Evolutionary conservation across 306 rosid genomes (phyloP), one percentile per base, ranked within the genome.

Genomic region (Fragaria ananassa): DNA sequence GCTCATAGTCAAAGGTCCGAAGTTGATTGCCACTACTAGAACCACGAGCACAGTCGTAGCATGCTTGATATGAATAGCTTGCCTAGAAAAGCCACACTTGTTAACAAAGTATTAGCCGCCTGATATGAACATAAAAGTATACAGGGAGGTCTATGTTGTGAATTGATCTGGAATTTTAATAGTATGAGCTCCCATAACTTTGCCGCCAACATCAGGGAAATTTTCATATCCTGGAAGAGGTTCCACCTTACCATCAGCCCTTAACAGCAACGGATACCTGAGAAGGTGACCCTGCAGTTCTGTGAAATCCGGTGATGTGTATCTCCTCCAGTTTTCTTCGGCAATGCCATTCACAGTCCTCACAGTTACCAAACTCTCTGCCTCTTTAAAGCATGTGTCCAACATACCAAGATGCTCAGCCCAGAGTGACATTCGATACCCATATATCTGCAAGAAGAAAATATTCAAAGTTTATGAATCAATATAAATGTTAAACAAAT

Each of bases 381-480:
- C 89, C 67, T 92, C 93, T 71, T 83, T 56, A 51, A 88, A 92
- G 76, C 81, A 68, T 21, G 80, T 39, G 37, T 86, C 88, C 53
- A 83, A 27, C 83, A 6, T 31, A 50, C 80, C 99, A 41, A 95
- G 93, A 86, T 95, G 99, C 83, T 95, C 98, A 3, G 83, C 78
- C 99, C 97, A 92, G 54, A 95, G 84, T 18, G 99, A 95, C 93
- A 78, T 90, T 87, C 99, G 84, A 79, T 92, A 90, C 63, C 99
- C 99, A 78, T 89, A 92, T 50, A 95, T 79, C 99, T 95, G 87
- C 83, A 78, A 27, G 37, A 41, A 76, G 8, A 49, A 5, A 34
- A 31, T 6, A 47, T 45, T 57, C 31, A 14, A 58, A 15, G 56
- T 61, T 57, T 11, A 60, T 31, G 15, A 11, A 60, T 35, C 37